Base-by-base conservation (phyloP, 169 alveolate species). In the Gregarina niphandrodes region DNA sequence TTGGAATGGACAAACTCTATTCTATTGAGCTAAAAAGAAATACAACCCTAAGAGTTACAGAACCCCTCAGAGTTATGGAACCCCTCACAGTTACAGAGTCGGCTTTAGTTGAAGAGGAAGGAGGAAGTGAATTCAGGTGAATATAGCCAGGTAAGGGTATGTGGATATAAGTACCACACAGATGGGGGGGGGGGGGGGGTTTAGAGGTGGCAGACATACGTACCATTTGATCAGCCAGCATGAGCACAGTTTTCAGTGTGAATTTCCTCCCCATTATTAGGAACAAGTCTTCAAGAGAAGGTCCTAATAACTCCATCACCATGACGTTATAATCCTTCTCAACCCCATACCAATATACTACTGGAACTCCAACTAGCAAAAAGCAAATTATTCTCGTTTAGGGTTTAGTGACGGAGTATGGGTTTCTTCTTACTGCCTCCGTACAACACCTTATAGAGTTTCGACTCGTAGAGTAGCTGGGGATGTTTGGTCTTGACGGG, bases 261-360 rank as follows among this genome's bases (percentile, higher is more conserved):
- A 84, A 75, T 43, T 73, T 76, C 34, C 95, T 35, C 41, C 78
- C 76, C 48, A 93, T 80, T 32, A 67, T 67, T 28, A 82, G 76
- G 56, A 87, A 87, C 29, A 87, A 53, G 49, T 87, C 97, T 67
- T 91, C 97, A 24, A 91, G 71, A 6, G 95, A 80, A 12, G 94
- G 96, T 16, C 96, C 96, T 23, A 85, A 64, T n/a, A 87, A 65
- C 50, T 87, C 96, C 61, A 87, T 71, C 36, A 87, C 89, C 87
- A 87, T 75, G 30, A 82, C 84, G 53, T 88, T 90, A 76, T 78
- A 90, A 63, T 85, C 98, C 9, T 95, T 96, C 66, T 90, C 98
- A 20, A 80, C 77, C 18, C 96, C 98, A 54, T 82, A 89, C 92
- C 95, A 83, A 57, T 87, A 87, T 4, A 89, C 84, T 45, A 77